Percentiles rank a stretch among this genome's conserved stretches.
Conservation (phyloP, 1,284 basidiomycete species). For the Cryptococcus floricola region DNA sequence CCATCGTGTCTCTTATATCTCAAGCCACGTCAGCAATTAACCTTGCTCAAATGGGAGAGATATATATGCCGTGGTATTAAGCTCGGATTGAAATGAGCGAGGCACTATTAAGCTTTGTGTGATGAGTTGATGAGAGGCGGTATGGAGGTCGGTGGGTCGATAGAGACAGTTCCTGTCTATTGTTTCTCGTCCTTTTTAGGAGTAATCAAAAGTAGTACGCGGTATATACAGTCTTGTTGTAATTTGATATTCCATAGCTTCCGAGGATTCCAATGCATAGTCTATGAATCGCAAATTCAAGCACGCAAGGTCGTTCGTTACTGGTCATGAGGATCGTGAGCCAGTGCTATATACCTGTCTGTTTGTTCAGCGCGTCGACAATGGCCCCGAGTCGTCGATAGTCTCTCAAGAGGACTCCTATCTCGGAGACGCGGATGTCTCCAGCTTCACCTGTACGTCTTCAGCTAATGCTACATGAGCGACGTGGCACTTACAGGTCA, state of each 20-base stretch:
- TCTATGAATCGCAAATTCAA: no score
- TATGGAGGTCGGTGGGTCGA: no score
- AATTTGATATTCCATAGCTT: background rate
- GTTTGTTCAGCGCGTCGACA: slow-evolving; percentile 11
- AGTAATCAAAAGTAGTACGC: background rate
- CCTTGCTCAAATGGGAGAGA: slow-evolving; percentile 63
- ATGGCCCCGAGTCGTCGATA: slow-evolving; percentile 57
- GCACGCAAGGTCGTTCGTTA: no score
- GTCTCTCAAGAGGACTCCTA: slow-evolving; percentile 67
- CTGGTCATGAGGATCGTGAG: background rate
- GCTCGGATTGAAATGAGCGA: background rate
- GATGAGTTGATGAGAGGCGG: no score
- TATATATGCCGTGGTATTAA: slow-evolving; percentile 79
- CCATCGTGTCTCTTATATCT: slow-evolving; percentile 77
- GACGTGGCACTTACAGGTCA: slow-evolving; percentile 34
- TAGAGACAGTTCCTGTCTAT: background rate
- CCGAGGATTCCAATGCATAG: background rate
- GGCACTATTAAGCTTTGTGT: no score
- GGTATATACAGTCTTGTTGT: background rate
- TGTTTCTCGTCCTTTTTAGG: background rate
- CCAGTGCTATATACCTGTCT: background rate
- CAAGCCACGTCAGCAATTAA: slow-evolving; percentile 55
- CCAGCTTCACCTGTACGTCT: slow-evolving; percentile 56
- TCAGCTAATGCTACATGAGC: background rate
- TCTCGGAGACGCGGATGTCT: slow-evolving; percentile 69